phyloP scores from a whole-genome alignment of 768 basidiomycete genomes.

The Polyporus arcularius region DNA sequence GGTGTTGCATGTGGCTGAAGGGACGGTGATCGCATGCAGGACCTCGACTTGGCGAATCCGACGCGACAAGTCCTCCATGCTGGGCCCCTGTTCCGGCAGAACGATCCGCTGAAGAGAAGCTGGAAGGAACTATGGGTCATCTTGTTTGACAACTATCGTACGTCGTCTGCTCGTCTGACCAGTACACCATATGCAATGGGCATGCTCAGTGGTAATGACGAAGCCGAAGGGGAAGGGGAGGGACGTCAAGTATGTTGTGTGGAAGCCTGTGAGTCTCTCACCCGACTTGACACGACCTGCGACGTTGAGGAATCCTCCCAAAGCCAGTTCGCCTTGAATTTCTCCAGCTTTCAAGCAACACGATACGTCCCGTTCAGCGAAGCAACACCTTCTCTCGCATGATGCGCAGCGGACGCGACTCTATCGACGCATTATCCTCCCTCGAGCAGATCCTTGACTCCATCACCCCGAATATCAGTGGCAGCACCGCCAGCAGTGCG shows the following conservation, averaged over 20 bases:
- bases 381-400: slow-evolving; percentile 19
- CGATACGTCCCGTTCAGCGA: slow-evolving; percentile 13
- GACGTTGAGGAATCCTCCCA: background rate
- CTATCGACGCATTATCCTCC: slow-evolving; percentile 6
- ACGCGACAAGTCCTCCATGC: slow-evolving; percentile 11
- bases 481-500: slow-evolving; percentile 29
- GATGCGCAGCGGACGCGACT: slow-evolving; percentile 8
- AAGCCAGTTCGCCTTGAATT: slow-evolving; percentile 17
- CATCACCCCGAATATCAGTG: background rate
- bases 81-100: slow-evolving; percentile 12
- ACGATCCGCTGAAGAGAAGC: slow-evolving; percentile 15
- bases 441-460: slow-evolving; percentile 6
- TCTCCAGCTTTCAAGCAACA: slow-evolving; percentile 9
- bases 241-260: slow-evolving; percentile 5
- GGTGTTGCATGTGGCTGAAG: background rate
- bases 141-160: slow-evolving; percentile 18
- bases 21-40: background rate
- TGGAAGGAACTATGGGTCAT: slow-evolving; percentile 21
- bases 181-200: background rate
- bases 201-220: slow-evolving; percentile 11
- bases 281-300: background rate
- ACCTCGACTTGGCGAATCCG: slow-evolving; percentile 8
- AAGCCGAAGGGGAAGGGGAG: slow-evolving; percentile 12
- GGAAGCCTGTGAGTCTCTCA: slow-evolving; percentile 9
- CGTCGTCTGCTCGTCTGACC: background rate